Evolutionary conservation across 202 grass and related monocot genomes (phyloP).

Genomic region (Setaria italica): DNA sequence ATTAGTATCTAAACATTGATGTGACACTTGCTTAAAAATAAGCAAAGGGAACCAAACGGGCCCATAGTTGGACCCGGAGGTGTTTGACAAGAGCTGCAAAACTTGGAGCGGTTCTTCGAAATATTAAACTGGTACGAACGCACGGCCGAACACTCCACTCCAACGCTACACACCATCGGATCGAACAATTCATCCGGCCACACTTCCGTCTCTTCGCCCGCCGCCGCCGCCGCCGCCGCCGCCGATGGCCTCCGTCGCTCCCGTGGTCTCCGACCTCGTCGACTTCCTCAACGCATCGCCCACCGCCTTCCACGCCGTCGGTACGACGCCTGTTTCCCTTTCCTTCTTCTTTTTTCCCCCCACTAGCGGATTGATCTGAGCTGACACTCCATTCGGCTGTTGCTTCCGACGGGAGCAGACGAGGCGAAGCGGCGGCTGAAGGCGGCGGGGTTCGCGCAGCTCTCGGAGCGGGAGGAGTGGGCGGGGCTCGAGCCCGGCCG

Average conservation of each 20-base stretch:
- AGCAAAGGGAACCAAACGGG: too few species aligned
- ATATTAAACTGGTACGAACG: too few species aligned
- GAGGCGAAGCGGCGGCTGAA: slow-evolving; percentile 82
- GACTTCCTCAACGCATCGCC: slow-evolving; percentile 92
- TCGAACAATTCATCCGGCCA: too few species aligned
- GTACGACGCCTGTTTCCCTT: slow-evolving; percentile 41
- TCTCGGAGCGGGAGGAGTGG: slow-evolving; percentile 88
- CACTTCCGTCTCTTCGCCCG: neutral
- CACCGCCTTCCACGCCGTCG: slow-evolving; percentile 92
- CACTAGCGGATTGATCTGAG: neutral
- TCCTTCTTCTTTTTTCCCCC: neutral
- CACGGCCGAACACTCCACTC: too few species aligned
- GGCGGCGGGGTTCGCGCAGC: slow-evolving; percentile 67
- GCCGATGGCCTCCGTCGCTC: slow-evolving; percentile 50
- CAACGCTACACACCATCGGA: too few species aligned
- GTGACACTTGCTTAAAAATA: too few species aligned
- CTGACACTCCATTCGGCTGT: slow-evolving; percentile 11
- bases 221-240: slow-evolving; percentile 1
- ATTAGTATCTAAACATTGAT: too few species aligned
- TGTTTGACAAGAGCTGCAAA: too few species aligned
- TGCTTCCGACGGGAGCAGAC: slow-evolving; percentile 45
- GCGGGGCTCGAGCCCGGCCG: slow-evolving; percentile 59
- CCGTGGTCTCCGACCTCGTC: slow-evolving; percentile 75
- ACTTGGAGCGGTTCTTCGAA: too few species aligned
- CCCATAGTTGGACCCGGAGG: too few species aligned